Base-by-base conservation (phyloP, 192 early-diverging fungal species). In the Polychytrium aggregatum region DNA sequence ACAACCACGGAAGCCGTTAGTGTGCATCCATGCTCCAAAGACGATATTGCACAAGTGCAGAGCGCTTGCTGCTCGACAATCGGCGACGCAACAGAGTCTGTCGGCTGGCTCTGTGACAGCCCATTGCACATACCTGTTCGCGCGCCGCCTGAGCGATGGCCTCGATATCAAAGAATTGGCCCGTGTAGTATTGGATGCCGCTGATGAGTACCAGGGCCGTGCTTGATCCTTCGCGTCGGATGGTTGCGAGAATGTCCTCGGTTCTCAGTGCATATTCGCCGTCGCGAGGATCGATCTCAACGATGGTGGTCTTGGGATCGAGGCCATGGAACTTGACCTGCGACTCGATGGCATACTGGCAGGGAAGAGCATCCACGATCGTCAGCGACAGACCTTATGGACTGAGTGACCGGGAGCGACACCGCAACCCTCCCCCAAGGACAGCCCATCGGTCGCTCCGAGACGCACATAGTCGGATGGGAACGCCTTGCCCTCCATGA, bases 161-260 rank as follows among this genome's bases (percentile, higher is more conserved):
- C 43, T 75, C 71, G 27, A 98, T 84, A 24, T 92, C 83, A 70
- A 94, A 95, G 30, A 58, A 67, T 55, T 78, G 76, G 2, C 91
- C 95, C 10, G 91, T 91, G 64, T 96, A 96, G 60, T 90, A 98
- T 60, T 98, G 92, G 27, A 98, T 67, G 14, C 90, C 92, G 38
- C 80, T 79, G 43, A 95, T 82, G 58, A 91, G 65, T 2, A 98
- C 85, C 13, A 96, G 69, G 14, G 95, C 88, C 52, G 89, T 87
- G 13, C 59, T 53, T 42, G 81, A 70, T 13, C 90, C 87, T 40
- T 86, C 70, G 24, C 74, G 61, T 49, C 72, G 71, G 37, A 98
- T 87, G 0, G 65, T 52, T 0, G 76, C 60, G 41, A 95, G 51
- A 46, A 98, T 90, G 56, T 92, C 90, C 45, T 86, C 76, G 3